Percentiles rank a stretch among this genome's conserved stretches.
Evolutionary conservation across 2,329 filamentous ascomycete genomes (phyloP).

Genomic region (Hypoxylon sp.): DNA sequence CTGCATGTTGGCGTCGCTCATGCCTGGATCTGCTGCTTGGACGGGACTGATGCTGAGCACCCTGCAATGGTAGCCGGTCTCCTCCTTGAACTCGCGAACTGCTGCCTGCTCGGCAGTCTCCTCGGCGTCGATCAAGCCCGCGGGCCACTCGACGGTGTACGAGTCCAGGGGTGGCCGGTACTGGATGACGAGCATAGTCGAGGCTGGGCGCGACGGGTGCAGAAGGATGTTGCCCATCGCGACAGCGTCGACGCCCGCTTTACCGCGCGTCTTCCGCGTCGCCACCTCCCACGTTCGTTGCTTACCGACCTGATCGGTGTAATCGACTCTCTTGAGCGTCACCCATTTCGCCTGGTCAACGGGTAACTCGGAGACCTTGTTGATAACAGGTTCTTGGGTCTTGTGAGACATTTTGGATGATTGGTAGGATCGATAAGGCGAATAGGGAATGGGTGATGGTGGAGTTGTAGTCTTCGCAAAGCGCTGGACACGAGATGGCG

Average conservation of each 20-base stretch:
- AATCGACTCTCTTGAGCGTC: conserved; percentile 69
- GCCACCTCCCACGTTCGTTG: conserved; percentile 73
- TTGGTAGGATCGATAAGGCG: background rate
- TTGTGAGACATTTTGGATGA: conserved; percentile 56
- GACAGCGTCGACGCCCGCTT: conserved; percentile 71
- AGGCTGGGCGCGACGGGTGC: conserved; percentile 59
- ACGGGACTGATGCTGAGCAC: conserved; percentile 65
- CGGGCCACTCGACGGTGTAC: conserved; percentile 69
- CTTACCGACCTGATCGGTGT: conserved; percentile 69
- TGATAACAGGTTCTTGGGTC: conserved; percentile 63
- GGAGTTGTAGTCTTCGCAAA: background rate
- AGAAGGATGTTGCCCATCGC: conserved; percentile 73
- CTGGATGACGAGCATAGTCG: conserved; percentile 68
- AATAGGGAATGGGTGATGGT: background rate
- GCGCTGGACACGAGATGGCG: background rate
- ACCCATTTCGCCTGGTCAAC: conserved; percentile 70
- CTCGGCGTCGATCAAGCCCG: conserved; percentile 66
- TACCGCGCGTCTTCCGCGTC: conserved; percentile 69
- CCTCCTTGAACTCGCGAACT: conserved; percentile 68
- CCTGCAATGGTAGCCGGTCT: conserved; percentile 70
- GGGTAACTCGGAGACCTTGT: conserved; percentile 63
- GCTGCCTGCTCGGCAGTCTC: conserved; percentile 68
- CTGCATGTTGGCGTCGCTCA: conserved; percentile 74
- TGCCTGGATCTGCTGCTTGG: conserved; percentile 70
- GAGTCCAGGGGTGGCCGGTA: conserved; percentile 67